Evolutionary conservation across 148 eudicot species (phyloP), one percentile per base, ranked within the genome.

Genomic region (Camellia japonica): DNA sequence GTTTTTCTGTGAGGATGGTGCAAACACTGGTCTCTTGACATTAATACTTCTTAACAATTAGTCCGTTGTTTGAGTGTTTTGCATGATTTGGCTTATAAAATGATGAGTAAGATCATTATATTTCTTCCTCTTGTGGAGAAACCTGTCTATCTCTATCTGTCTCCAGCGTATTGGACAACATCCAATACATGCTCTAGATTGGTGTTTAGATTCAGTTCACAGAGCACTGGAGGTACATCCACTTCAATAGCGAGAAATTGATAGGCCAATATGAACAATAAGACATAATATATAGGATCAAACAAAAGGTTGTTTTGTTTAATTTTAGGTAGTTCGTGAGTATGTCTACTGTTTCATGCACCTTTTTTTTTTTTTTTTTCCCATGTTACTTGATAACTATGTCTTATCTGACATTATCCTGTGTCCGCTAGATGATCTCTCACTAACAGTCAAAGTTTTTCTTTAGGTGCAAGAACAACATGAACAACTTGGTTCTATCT

Each of bases 401-500:
- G 18, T 3, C 13, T 60, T 60, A 60, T 3, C 5, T 60, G 14
- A 3, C 63, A 60, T 4, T 16, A 15, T 60, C 18, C n/a, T 60
- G 5, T 60, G 63, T 15, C 13, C 13, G 63, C 63, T 12, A 60
- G 18, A 60, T 60, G 63, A 60, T 6, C 4, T 60, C 14, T 60
- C 63, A 60, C 63, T 62, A 19, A 3, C 6, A n/a, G 30, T 4
- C 3, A 18, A 18, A 16, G 10, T 78, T 8, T 41, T 46, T 75
- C 42, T 78, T 63, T 55, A 94, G 98, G 97, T 94, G 95, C 88
- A 93, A 89, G 84, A 86, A 87, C 80, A 87, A 89, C 85, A 90
- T 94, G 95, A 93, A 93, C 74, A 79, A 83, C 80, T 82, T 94
- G 80, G 93, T 91, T 30, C 30, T 30, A 30, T 30, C 30, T 30